Evolutionary conservation across 2,329 filamentous ascomycete genomes (phyloP).

Genomic region (Tolypocladium album): DNA sequence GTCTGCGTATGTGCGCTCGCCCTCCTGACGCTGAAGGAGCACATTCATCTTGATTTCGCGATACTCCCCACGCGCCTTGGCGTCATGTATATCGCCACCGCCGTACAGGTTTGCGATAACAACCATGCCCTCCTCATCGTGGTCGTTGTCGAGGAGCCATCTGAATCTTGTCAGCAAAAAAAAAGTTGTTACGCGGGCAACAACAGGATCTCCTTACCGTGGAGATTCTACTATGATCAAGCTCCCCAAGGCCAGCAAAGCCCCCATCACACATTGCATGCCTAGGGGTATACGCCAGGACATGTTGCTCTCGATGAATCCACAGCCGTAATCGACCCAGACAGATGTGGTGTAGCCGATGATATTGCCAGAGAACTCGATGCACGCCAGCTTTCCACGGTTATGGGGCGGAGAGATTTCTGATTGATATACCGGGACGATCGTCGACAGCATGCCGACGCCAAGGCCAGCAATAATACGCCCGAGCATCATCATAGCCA

Average conservation of each 20-base stretch:
- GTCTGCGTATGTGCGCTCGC: constrained; percentile 79
- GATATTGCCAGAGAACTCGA: constrained; percentile 97
- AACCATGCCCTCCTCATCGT: constrained; percentile 95
- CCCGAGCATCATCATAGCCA: constrained; percentile 82
- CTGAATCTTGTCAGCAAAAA: constrained; percentile 34
- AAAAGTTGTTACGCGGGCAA: too few relatives aligned
- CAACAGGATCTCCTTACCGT: constrained; percentile 43
- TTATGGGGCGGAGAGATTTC: constrained; percentile 96
- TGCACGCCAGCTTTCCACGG: constrained; percentile 88
- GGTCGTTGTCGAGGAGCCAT: constrained; percentile 95
- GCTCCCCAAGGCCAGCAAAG: constrained; percentile 73
- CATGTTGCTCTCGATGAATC: constrained; percentile 72
- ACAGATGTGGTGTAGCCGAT: constrained; percentile 92
- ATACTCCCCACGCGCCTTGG: constrained; percentile 89
- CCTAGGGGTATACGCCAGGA: constrained; percentile 85
- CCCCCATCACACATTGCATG: constrained; percentile 93
- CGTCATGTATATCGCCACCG: constrained; percentile 86
- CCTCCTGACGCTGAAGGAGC: constrained; percentile 84
- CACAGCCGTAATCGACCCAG: constrained; percentile 98
- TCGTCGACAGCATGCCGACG: constrained; percentile 81
- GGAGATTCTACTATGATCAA: constrained; percentile 94
- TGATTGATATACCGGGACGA: constrained; percentile 88
- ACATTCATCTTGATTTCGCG: constrained; percentile 99
- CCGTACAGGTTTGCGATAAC: constrained; percentile 98
- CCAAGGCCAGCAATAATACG: constrained; percentile 77